phyloP scores from a whole-genome alignment of 2,329 filamentous ascomycete species.

The Penicillium digitatum region DNA sequence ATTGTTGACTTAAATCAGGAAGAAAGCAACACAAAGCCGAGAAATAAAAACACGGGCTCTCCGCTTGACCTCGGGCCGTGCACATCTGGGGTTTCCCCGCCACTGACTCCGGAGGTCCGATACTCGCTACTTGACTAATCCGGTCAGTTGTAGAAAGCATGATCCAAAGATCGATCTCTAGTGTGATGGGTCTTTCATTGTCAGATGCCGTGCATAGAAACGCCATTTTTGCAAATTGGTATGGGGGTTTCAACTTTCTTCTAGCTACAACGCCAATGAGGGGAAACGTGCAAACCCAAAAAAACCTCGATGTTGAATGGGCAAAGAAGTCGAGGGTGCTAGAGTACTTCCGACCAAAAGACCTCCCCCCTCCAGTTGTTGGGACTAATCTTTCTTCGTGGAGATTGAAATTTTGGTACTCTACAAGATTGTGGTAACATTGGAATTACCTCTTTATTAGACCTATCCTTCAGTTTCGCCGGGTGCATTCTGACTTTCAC shows the following conservation, averaged over 20 bases:
- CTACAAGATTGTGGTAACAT: too few species aligned
- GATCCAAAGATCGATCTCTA: background rate
- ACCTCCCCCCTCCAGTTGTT: too few species aligned
- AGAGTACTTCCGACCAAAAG: too few species aligned
- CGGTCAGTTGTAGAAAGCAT: background rate
- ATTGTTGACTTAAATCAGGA: background rate
- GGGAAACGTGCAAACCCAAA: too few species aligned
- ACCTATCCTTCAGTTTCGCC: too few species aligned
- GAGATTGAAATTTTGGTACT: background rate
- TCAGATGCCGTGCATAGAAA: too few species aligned
- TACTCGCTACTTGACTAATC: constrained; percentile 4
- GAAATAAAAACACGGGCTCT: background rate
- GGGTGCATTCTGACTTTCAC: background rate
- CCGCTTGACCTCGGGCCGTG: constrained; percentile 8
- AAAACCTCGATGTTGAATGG: background rate
- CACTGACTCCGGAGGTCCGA: background rate
- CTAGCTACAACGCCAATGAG: too few species aligned
- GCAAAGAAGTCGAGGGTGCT: background rate
- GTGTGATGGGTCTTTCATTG: too few species aligned
- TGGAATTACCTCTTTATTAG: background rate
- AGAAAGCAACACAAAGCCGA: background rate
- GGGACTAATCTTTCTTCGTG: background rate
- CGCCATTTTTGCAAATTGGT: too few species aligned
- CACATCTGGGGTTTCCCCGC: constrained; percentile 11
- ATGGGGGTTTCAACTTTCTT: too few species aligned